These are phyloP conservation scores for Cordyceps farinosa DNA, from an alignment of 2,329 filamentous ascomycete genomes.

Conservation along the genomic window DNA sequence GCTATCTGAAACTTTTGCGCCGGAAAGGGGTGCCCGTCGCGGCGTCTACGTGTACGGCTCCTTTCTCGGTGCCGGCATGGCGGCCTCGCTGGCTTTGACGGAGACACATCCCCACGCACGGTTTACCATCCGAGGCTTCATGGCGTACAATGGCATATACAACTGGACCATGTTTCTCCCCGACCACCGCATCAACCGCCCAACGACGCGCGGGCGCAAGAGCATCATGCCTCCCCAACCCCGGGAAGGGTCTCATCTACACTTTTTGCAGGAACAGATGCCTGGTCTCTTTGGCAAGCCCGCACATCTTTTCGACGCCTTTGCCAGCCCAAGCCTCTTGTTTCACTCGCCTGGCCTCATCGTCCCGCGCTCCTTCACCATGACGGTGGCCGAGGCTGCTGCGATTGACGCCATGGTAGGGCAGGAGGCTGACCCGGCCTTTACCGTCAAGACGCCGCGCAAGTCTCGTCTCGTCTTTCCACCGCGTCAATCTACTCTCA, in stretches of 20 bases:
- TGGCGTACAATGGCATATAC: slow-evolving; percentile 59
- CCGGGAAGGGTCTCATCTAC: slow-evolving; percentile 34
- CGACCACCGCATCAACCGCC: slow-evolving; percentile 44
- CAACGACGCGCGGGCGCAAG: slow-evolving; percentile 21
- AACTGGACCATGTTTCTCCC: slow-evolving; percentile 61
- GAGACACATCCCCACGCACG: slow-evolving; percentile 43
- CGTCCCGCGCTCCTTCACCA: slow-evolving; percentile 43
- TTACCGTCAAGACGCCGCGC: slow-evolving; percentile 30
- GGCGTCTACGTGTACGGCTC: slow-evolving; percentile 50
- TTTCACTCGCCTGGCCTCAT: slow-evolving; percentile 51
- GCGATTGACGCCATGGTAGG: slow-evolving; percentile 25
- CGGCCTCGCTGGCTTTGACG: slow-evolving; percentile 54
- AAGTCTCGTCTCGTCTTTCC: slow-evolving; percentile 48
- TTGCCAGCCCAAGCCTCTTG: slow-evolving; percentile 56
- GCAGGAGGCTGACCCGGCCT: neutral
- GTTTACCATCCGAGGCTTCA: slow-evolving; percentile 50
- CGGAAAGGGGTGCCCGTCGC: slow-evolving; percentile 34
- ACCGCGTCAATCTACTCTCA: slow-evolving; percentile 43
- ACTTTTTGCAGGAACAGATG: slow-evolving; percentile 35
- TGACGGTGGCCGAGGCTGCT: slow-evolving; percentile 29
- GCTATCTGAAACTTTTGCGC: slow-evolving; percentile 44
- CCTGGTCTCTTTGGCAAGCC: slow-evolving; percentile 47
- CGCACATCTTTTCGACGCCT: slow-evolving; percentile 53
- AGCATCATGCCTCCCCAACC: slow-evolving; percentile 22
- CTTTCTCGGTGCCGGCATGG: slow-evolving; percentile 55